Conservation (phyloP, 768 basidiomycete species). For the Mycena leptocephala region DNA sequence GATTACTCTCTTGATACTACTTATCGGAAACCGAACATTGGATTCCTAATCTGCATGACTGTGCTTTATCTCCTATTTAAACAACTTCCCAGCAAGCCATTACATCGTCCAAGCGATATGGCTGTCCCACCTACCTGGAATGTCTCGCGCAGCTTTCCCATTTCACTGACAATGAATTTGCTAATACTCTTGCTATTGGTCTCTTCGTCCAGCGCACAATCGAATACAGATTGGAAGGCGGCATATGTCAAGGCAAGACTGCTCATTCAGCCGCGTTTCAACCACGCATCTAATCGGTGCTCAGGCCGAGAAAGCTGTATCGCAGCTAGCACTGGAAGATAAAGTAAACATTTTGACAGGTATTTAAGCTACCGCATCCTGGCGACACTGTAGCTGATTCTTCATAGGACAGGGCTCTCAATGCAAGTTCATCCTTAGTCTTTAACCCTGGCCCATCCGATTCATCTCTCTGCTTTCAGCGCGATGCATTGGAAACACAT, state of each 20-base stretch:
- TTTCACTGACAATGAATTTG: not conserved
- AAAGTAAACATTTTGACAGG: slow-evolving; percentile 27
- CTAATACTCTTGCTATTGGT: not conserved
- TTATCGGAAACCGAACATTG: not conserved
- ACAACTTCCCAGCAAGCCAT: not conserved
- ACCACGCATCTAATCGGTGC: not conserved
- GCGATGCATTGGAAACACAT: slow-evolving; percentile 49
- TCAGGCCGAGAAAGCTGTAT: slow-evolving; percentile 19
- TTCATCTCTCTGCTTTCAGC: not conserved
- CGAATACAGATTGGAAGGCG: slow-evolving; percentile 48
- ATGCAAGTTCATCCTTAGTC: not conserved
- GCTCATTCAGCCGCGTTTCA: not conserved
- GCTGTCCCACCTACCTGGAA: not conserved
- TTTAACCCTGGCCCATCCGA: not conserved
- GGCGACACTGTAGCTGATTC: not conserved
- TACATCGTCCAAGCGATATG: not conserved
- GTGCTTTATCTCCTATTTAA: not conserved
- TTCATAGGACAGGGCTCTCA: slow-evolving; percentile 13
- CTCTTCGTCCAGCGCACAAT: slow-evolving; percentile 12
- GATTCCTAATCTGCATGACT: not conserved
- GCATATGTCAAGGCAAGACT: slow-evolving; percentile 52
- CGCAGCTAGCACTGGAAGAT: slow-evolving; percentile 12
- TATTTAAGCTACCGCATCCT: not conserved
- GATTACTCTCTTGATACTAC: not conserved
- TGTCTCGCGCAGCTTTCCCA: not conserved